Conservation (phyloP, 164 flowering plant species). For the Dillenia turbinata region DNA sequence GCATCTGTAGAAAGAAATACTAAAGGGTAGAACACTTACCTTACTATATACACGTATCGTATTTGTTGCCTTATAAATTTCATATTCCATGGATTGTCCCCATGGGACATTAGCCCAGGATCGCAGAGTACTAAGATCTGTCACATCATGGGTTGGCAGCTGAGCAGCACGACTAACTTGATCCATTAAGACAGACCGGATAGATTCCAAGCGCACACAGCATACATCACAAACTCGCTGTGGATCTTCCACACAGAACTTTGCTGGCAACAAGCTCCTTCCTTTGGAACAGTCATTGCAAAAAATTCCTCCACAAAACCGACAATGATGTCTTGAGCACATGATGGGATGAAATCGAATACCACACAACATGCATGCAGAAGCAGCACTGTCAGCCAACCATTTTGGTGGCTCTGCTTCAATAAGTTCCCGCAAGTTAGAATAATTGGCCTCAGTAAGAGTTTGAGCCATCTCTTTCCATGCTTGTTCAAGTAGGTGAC, state of each 20-base stretch:
- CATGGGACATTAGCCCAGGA: constrained; percentile 97
- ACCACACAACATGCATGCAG: constrained; percentile 90
- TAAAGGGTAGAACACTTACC: constrained; percentile 28
- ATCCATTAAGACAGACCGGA: constrained; percentile 80
- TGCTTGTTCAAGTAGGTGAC: constrained; percentile 74
- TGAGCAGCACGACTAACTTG: constrained; percentile 93
- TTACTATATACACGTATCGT: constrained; percentile 60
- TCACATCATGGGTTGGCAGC: constrained; percentile 85
- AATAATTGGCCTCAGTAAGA: constrained; percentile 67
- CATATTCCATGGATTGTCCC: constrained; percentile 96
- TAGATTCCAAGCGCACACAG: constrained; percentile 81
- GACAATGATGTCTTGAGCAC: constrained; percentile 92
- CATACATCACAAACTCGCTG: constrained; percentile 92
- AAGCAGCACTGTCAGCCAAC: constrained; percentile 89
- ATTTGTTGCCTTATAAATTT: constrained; percentile 94
- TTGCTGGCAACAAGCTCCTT: constrained; percentile 78
- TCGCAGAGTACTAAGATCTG: constrained; percentile 93
- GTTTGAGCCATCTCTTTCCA: constrained; percentile 97
- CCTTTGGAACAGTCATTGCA: constrained; percentile 84
- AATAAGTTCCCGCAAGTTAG: constrained; percentile 55
- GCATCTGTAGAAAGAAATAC: neutral
- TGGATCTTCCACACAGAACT: constrained; percentile 65
- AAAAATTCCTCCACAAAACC: constrained; percentile 94
- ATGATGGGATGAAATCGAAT: constrained; percentile 89
- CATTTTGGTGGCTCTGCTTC: constrained; percentile 89